A percentile compares a stretch with the other conserved stretches of the same genome.
Conservation (phyloP, 208 protist genomes). For the Endotrypanum monterogeii region DNA sequence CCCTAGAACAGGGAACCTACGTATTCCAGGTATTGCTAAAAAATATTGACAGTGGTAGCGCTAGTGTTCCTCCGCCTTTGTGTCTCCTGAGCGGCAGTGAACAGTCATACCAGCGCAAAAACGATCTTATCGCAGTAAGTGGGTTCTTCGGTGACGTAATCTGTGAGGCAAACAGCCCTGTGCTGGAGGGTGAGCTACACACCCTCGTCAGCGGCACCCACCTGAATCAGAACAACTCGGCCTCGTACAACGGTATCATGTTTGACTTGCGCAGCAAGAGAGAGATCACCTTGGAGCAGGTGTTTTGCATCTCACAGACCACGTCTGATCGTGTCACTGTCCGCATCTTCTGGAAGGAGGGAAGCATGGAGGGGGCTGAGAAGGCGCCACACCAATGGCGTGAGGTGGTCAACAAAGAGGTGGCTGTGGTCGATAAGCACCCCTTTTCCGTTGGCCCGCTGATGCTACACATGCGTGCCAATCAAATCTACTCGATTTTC, state of each 20-base stretch:
- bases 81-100: slow-evolving; percentile 33
- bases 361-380: slow-evolving; percentile 81
- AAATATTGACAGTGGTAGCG: slow-evolving; percentile 38
- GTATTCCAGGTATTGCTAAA: slow-evolving; percentile 35
- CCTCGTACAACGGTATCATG: slow-evolving; percentile 93
- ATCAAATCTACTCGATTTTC: slow-evolving; percentile 84
- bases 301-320: slow-evolving; percentile 87
- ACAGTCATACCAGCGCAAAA: slow-evolving; percentile 35
- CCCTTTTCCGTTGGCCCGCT: slow-evolving; percentile 68
- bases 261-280: slow-evolving; percentile 84
- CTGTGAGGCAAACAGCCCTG: slow-evolving; percentile 43
- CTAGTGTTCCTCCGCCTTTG: slow-evolving; percentile 20
- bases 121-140: slow-evolving; percentile 45
- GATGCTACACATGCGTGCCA: slow-evolving; percentile 71
- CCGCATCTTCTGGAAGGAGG: slow-evolving; percentile 88
- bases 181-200: slow-evolving; percentile 52
- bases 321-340: slow-evolving; percentile 76
- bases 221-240: slow-evolving; percentile 78
- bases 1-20: slow-evolving; percentile 38
- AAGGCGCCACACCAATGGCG: slow-evolving; percentile 67
- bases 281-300: slow-evolving; percentile 87
- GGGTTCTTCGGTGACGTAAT: slow-evolving; percentile 61
- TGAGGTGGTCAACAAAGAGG: slow-evolving; percentile 60
- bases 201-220: slow-evolving; percentile 72
- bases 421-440: slow-evolving; percentile 78